A percentile compares a stretch with the other conserved stretches of the same genome.
Conservation (phyloP, 129 eudicot species). For the Sambucus nigra region DNA sequence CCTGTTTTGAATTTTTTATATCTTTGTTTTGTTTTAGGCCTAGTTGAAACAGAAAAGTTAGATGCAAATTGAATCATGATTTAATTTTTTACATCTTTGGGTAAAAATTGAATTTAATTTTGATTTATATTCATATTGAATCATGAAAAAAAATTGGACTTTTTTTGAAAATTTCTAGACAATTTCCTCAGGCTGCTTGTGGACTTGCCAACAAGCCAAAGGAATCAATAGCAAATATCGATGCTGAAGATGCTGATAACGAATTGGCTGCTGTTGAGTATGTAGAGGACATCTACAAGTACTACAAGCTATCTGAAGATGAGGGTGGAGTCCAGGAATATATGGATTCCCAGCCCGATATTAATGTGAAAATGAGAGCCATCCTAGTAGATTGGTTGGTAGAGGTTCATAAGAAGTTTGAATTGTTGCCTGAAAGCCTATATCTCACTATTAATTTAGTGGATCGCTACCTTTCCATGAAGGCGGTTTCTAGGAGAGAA, state of each 20-base stretch:
- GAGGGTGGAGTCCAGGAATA: slow-evolving; percentile 55
- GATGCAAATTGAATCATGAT: neutral
- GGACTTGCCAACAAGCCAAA: slow-evolving; percentile 52
- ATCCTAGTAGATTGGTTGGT: slow-evolving; percentile 81
- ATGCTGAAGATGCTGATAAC: slow-evolving; percentile 50
- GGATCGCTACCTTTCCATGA: slow-evolving; percentile 62
- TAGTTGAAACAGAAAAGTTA: neutral
- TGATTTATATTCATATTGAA: too few relatives aligned
- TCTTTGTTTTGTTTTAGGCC: too few relatives aligned
- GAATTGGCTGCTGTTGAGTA: slow-evolving; percentile 82
- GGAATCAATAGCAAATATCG: slow-evolving; percentile 48
- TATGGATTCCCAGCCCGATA: slow-evolving; percentile 57
- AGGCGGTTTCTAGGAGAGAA: slow-evolving; percentile 52
- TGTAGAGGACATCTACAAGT: slow-evolving; percentile 79
- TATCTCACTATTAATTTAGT: slow-evolving; percentile 66
- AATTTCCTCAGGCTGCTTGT: slow-evolving; percentile 50
- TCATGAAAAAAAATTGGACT: too few relatives aligned
- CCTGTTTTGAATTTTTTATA: neutral
- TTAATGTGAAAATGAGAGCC: slow-evolving; percentile 67
- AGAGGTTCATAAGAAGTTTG: slow-evolving; percentile 82
- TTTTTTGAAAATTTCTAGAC: too few relatives aligned
- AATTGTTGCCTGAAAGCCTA: slow-evolving; percentile 66
- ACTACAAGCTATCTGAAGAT: slow-evolving; percentile 26
- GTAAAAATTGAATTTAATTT: neutral
- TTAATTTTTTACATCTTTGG: neutral